Base-by-base conservation (phyloP, 2,329 filamentous ascomycete genomes). In the Penicillium nordicum region DNA sequence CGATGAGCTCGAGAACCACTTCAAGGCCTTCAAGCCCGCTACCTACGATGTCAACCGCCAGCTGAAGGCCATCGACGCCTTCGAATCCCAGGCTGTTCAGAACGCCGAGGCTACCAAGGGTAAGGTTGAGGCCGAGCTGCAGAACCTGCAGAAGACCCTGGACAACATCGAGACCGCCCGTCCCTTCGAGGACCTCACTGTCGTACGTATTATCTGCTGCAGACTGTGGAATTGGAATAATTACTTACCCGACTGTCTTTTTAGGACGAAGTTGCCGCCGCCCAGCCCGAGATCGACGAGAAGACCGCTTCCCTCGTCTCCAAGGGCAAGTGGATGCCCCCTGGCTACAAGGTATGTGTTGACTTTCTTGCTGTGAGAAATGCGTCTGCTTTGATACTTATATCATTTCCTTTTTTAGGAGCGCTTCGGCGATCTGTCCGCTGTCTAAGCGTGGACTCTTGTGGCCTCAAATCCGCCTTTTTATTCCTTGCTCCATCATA, bases 301-400 rank as follows among this genome's bases (percentile, higher is more conserved):
- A 95, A 95, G 85, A 96, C 93, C 70, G 81, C 87, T 71, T 87
- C 94, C 81, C 86, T 99, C 76, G 92, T 99, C 65, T 90, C 90
- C 78, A 97, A 95, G 88, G 93, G 93, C 78, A 90, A 92, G 86
- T 99, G 94, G 94, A 85, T 88, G 82, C 92, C 96, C 74, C 92
- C 94, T 63, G 94, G 94, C 76, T 99, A 99, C 89, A 96, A 97
- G 91, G 93, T 93, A 82, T 70, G 88, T 79, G 21, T 23, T 34
- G 10, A 29, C 4, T 45, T 8, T 30, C 27, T 27, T 18, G 29
- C 30, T 18, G 8, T 12, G 3, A 25, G 14, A 32, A n/a, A 29
- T 30, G 8, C 1, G 7, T 34, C 23, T 38, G 37, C 45, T 42
- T 37, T 9, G 38, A 23, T 53, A 25, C 49, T 55, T 9, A 60